phyloP scores from a whole-genome alignment of 139 green algal species.

The Deuterostichococcus epilithicus region DNA sequence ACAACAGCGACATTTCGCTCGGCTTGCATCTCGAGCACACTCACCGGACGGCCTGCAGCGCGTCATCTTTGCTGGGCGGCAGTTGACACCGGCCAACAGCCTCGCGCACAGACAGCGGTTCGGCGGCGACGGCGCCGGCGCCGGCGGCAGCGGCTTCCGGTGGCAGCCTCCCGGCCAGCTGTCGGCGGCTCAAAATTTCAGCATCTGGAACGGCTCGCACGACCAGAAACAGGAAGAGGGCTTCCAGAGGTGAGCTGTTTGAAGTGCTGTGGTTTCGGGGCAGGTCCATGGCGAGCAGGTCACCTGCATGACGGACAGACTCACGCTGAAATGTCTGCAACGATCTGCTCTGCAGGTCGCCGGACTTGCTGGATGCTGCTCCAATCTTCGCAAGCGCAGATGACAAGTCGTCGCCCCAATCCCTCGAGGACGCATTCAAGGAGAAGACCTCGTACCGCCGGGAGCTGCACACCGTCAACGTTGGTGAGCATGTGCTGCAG shows the following conservation, averaged over 20 bases:
- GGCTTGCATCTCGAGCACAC: too few relatives aligned
- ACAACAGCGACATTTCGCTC: too few relatives aligned
- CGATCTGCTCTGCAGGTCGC: too few relatives aligned
- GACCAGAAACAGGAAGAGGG: background rate
- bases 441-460: constrained; percentile 24
- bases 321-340: too few relatives aligned
- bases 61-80: background rate
- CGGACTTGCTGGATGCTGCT: too few relatives aligned
- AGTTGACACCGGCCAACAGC: background rate
- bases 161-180: background rate
- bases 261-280: too few relatives aligned
- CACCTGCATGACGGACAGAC: too few relatives aligned
- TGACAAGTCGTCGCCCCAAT: background rate
- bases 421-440: background rate
- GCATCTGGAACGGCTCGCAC: background rate
- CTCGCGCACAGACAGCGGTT: background rate
- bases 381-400: too few relatives aligned
- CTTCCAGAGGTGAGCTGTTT: background rate
- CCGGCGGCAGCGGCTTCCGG: too few relatives aligned
- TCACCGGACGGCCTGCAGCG: background rate
- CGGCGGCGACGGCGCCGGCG: too few relatives aligned
- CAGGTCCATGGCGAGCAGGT: too few relatives aligned
- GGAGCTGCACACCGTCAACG: constrained; percentile 49
- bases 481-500: constrained; percentile 20
- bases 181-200: background rate